Conservation (phyloP, 495 filamentous ascomycete genomes). For the Aspergillus avenaceus region DNA sequence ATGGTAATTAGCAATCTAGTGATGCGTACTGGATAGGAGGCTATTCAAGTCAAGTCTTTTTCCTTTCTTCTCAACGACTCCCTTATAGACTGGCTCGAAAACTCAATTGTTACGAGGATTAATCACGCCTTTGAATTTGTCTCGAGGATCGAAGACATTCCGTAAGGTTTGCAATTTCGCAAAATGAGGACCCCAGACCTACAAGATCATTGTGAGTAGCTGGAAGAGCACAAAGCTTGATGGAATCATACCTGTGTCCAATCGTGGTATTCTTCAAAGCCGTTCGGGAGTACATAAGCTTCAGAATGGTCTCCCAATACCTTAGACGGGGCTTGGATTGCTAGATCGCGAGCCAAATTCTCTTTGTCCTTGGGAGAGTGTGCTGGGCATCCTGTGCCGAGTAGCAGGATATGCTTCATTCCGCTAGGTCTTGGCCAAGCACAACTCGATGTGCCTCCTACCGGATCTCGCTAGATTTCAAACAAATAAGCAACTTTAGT, state of each 20-base stretch:
- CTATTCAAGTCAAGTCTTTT: too few species aligned
- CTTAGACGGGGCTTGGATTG: background rate
- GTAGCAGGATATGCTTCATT: constrained; percentile 8
- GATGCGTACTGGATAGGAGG: too few species aligned
- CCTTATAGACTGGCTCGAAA: too few species aligned
- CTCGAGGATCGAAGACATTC: background rate
- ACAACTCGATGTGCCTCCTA: background rate
- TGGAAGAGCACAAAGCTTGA: background rate
- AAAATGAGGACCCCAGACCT: constrained; percentile 9
- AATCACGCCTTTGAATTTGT: constrained; percentile 6
- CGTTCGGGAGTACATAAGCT: constrained; percentile 1
- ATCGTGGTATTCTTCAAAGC: constrained; percentile 9
- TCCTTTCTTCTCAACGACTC: too few species aligned
- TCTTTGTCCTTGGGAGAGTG: constrained; percentile 6
- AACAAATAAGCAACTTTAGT: background rate
- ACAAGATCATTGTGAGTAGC: background rate
- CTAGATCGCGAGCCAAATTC: constrained; percentile 1
- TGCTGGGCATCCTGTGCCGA: constrained; percentile 8
- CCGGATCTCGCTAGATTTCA: constrained; percentile 6
- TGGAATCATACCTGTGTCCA: constrained; percentile 1
- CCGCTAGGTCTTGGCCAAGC: constrained; percentile 9
- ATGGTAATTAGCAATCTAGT: too few species aligned
- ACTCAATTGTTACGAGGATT: too few species aligned
- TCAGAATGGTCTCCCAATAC: background rate
- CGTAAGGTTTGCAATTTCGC: background rate